These are phyloP conservation scores for Acanthamoeba healyi DNA, from an alignment of 208 protist genomes.

Conservation along the genomic window DNA sequence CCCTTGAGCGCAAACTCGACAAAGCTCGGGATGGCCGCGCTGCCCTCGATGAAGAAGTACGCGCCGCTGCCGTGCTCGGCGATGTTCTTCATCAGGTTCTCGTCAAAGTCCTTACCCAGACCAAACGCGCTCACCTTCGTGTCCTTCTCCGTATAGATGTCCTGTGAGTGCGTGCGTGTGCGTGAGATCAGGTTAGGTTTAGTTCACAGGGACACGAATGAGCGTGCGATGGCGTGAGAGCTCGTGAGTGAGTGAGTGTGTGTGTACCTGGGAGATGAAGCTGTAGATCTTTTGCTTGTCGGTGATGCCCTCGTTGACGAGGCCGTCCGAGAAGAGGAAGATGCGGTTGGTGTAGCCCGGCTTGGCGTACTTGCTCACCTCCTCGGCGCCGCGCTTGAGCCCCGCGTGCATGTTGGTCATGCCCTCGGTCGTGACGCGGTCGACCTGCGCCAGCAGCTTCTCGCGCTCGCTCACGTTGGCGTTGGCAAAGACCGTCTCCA, in stretches of 20 bases:
- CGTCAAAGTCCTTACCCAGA: slow-evolving; percentile 67
- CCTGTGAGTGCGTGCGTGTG: neutral
- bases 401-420: slow-evolving; percentile 51
- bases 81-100: slow-evolving; percentile 61
- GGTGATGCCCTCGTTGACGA: slow-evolving; percentile 64
- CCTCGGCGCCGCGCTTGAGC: neutral
- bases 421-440: slow-evolving; percentile 11
- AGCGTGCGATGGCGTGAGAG: too few relatives aligned
- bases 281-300: slow-evolving; percentile 27
- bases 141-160: slow-evolving; percentile 57
- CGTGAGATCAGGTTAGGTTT: neutral
- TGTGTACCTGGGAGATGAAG: slow-evolving; percentile 5
- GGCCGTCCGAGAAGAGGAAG: slow-evolving; percentile 72
- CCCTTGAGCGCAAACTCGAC: slow-evolving; percentile 70
- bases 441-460: neutral
- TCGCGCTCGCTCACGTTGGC: slow-evolving; percentile 21
- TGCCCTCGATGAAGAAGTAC: slow-evolving; percentile 75
- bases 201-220: neutral
- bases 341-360: slow-evolving; percentile 69
- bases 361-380: slow-evolving; percentile 6
- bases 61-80: slow-evolving; percentile 56
- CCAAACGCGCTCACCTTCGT: slow-evolving; percentile 72
- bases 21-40: slow-evolving; percentile 62
- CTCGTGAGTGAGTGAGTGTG: too few relatives aligned
- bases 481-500: neutral